Base-by-base conservation (phyloP, 495 filamentous ascomycete genomes). In the Penicillium paradoxum region DNA sequence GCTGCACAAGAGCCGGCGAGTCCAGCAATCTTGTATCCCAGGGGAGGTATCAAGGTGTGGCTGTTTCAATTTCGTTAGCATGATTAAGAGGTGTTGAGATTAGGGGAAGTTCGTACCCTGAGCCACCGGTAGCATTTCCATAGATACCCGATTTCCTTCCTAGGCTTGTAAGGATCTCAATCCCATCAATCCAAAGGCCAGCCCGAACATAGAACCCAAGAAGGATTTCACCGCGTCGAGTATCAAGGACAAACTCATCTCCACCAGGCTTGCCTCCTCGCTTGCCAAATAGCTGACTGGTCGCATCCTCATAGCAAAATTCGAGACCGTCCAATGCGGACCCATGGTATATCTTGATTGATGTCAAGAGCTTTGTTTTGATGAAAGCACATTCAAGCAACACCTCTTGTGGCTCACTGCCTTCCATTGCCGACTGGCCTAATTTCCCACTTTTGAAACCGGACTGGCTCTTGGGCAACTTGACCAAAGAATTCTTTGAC, bases 251-350 rank as follows among this genome's bases (percentile, higher is more conserved):
- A 69, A 93, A 96, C 29, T 83, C 81, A 59, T 88, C 85, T 3
- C 87, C 88, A 8, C 86, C 87, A 34, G 76, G 71, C 56, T 87
- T 86, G 1, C 88, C 90, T 6, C 87, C 89, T 54, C 80, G 77
- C 56, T 90, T 91, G 19, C 93, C 93, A 74, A 98, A 96, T 13
- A 98, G 71, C 67, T 98, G 92, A 51, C 79, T 87, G 2, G 87
- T 87, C 22, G 77, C 77, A 67, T 97, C 91, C 54, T 97, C 93
- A 62, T 96, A 98, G 53, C 86, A 79, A 64, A 98, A 97, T 63
- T 97, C 93, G 10, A 98, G 57, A 0, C 93, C 93, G 65, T 95
- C 89, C 43, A 97, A 55, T 6, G 88, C 85, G 51, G 73, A 70
- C 0, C 88, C 90, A 59, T 91, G 86, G 57, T 90, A 96, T 6